Evolutionary conservation across 805 yeast genomes (phyloP).

Genomic region (Candida schatavii): DNA sequence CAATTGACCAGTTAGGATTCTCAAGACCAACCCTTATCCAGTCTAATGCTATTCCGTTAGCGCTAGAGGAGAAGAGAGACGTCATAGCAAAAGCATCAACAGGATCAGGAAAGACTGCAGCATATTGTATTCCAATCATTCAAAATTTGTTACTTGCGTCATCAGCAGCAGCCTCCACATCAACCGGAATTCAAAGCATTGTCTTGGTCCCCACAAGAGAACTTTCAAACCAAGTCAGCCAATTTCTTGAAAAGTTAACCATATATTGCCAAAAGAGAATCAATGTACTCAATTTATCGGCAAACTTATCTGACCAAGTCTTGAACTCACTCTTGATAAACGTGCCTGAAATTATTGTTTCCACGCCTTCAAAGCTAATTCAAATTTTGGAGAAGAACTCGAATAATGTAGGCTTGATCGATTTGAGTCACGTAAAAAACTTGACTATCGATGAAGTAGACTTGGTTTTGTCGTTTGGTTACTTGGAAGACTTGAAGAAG

Average conservation of each 20-base stretch:
- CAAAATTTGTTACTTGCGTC: constrained; percentile 58
- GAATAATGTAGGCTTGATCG: constrained; percentile 37
- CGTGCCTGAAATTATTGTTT: constrained; percentile 75
- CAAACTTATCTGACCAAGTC: constrained; percentile 66
- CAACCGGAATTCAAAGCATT: constrained; percentile 49
- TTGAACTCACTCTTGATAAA: constrained; percentile 66
- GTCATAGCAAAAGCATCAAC: constrained; percentile 92
- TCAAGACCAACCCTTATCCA: constrained; percentile 88
- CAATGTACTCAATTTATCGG: constrained; percentile 63
- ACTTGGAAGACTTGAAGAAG: constrained; percentile 74
- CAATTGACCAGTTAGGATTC: constrained; percentile 76
- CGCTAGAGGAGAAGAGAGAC: constrained; percentile 85
- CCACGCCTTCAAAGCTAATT: constrained; percentile 83
- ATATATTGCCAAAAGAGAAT: constrained; percentile 69
- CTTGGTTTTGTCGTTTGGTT: constrained; percentile 84
- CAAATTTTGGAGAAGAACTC: constrained; percentile 47
- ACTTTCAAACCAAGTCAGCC: constrained; percentile 78
- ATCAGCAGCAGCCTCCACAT: constrained; percentile 22
- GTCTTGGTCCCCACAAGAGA: constrained; percentile 93
- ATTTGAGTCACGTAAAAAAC: constrained; percentile 57
- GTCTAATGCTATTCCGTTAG: constrained; percentile 86
- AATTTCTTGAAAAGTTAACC: constrained; percentile 65
- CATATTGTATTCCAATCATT: constrained; percentile 82
- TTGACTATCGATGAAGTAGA: constrained; percentile 95
- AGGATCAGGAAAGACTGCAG: constrained; percentile 94